Conservation (phyloP, 2,329 filamentous ascomycete species). For the Scytalidium sp. region DNA sequence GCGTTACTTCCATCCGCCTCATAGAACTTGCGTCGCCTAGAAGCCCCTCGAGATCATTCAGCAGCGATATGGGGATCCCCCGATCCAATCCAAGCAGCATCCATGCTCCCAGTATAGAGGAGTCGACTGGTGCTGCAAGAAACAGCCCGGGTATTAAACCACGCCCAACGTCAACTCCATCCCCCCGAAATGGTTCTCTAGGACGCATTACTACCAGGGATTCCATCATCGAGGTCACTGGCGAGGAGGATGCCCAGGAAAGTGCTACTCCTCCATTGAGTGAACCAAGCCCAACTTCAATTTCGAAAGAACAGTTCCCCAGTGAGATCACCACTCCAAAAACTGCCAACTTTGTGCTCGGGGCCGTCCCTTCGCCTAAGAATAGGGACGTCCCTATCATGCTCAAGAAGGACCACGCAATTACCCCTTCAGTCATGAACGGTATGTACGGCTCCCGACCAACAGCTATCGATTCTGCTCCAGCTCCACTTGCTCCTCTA, state of each 20-base stretch:
- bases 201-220: slow-evolving; percentile 19
- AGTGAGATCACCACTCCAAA: slow-evolving; percentile 1
- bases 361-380: slow-evolving; percentile 20
- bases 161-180: slow-evolving; percentile 12
- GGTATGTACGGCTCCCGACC: not conserved
- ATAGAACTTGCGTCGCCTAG: slow-evolving; percentile 26
- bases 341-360: slow-evolving; percentile 18
- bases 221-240: slow-evolving; percentile 27
- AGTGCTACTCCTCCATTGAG: slow-evolving; percentile 19
- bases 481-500: slow-evolving; percentile 27
- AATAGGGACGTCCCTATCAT: slow-evolving; percentile 2
- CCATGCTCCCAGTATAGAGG: slow-evolving; percentile 13
- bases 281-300: slow-evolving; percentile 11
- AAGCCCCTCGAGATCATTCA: slow-evolving; percentile 19
- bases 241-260: slow-evolving; percentile 21
- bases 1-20: slow-evolving; percentile 28
- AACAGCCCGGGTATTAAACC: not conserved
- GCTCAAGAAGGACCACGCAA: not conserved
- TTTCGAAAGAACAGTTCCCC: not conserved
- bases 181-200: slow-evolving; percentile 18
- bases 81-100: slow-evolving; percentile 20
- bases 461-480: slow-evolving; percentile 16
- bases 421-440: not conserved
- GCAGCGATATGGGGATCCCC: slow-evolving; percentile 13
- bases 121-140: slow-evolving; percentile 1